Evolutionary conservation across 176 grass and related monocot genomes (phyloP).

Genomic region (Themeda triandra): DNA sequence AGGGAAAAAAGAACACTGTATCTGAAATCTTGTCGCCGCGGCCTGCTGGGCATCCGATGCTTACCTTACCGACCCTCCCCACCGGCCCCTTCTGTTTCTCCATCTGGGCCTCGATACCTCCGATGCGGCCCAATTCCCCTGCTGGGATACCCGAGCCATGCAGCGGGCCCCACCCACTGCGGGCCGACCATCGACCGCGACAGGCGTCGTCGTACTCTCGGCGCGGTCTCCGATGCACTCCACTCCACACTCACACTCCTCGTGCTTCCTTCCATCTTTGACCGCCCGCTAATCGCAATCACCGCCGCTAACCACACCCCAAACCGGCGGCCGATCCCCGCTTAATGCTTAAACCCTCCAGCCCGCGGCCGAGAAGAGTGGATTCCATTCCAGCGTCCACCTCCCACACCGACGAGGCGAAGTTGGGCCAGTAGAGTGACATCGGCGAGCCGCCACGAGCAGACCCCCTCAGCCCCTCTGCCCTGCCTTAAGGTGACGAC

Average conservation of each 20-base stretch:
- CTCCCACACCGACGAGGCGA: not conserved
- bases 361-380: not conserved
- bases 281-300: not conserved
- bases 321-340: not conserved
- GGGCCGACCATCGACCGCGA: not conserved
- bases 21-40: not conserved
- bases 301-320: conserved; percentile 1
- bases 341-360: conserved; percentile 37
- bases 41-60: not conserved
- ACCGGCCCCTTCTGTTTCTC: not conserved
- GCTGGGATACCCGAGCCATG: not conserved
- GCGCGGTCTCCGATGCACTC: conserved; percentile 23
- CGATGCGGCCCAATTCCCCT: not conserved
- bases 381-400: not conserved
- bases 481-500: not conserved
- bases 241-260: not conserved
- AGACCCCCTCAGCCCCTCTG: not conserved
- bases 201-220: conserved; percentile 25
- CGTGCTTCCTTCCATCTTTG: not conserved
- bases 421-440: not conserved
- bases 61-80: not conserved
- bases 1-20: no score
- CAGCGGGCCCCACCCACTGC: not conserved
- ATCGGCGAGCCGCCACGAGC: not conserved
- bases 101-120: not conserved